These are phyloP conservation scores for Papiliotrema flavescens DNA, from an alignment of 1,284 basidiomycete genomes.

Conservation along the genomic window DNA sequence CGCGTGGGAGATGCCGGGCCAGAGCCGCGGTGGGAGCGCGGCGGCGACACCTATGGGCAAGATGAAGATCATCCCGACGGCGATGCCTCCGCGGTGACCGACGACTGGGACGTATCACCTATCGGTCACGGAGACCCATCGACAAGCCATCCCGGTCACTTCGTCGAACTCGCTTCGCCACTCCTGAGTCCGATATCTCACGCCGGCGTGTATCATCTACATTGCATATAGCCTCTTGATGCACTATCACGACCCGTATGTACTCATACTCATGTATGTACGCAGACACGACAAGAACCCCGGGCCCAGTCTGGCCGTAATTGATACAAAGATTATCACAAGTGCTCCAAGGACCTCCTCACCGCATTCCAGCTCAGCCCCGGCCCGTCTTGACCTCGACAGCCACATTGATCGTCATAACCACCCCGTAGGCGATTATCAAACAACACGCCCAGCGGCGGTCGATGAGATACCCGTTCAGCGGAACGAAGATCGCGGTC, in stretches of 20 bases:
- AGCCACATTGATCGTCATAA: slow-evolving; percentile 69
- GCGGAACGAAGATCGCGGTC: slow-evolving; percentile 79
- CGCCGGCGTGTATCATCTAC: no score
- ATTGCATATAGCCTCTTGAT: background rate
- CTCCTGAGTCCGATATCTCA: background rate
- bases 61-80: slow-evolving; percentile 35
- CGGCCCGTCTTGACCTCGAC: slow-evolving; percentile 59
- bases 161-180: background rate
- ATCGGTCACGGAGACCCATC: no score
- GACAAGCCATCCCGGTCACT: no score
- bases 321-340: no score
- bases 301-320: no score
- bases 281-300: background rate
- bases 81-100: slow-evolving; percentile 34
- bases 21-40: slow-evolving; percentile 7
- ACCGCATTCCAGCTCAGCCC: slow-evolving; percentile 5
- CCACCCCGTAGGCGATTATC: slow-evolving; percentile 65
- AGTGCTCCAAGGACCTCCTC: background rate
- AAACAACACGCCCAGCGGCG: slow-evolving; percentile 74
- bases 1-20: slow-evolving; percentile 13
- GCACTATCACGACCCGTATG: background rate
- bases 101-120: no score
- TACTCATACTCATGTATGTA: background rate
- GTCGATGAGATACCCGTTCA: slow-evolving; percentile 76
- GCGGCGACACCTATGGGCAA: slow-evolving; percentile 21